These are phyloP conservation scores for Lolium rigidum DNA, from an alignment of 176 grass and related monocot species.

Conservation along the genomic window DNA sequence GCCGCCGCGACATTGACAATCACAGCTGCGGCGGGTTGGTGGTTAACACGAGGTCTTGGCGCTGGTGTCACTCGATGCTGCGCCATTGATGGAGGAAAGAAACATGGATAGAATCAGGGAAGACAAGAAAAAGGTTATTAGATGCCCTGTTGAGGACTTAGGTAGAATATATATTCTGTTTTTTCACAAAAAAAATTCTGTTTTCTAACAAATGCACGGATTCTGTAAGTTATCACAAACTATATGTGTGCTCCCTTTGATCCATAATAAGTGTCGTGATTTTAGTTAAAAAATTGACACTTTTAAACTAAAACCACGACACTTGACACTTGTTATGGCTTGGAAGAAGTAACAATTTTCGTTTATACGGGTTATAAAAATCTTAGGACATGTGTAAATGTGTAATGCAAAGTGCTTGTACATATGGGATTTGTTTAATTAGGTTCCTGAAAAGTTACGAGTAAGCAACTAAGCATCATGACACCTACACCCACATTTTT, in stretches of 20 bases:
- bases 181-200: no score
- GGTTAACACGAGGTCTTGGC: not conserved
- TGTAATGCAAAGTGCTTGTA: not conserved
- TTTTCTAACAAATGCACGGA: no score
- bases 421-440: not conserved
- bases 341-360: not conserved
- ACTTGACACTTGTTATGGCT: no score
- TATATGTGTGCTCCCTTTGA: no score
- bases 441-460: not conserved
- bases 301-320: no score
- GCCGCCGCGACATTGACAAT: not conserved
- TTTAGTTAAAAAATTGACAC: no score
- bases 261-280: no score
- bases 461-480: no score
- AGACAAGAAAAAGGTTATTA: not conserved
- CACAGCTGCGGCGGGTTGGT: not conserved
- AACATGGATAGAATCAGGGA: not conserved
- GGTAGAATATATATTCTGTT: no score
- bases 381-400: not conserved
- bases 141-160: not conserved
- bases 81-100: no score
- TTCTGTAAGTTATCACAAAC: no score
- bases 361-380: not conserved
- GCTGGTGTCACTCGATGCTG: slow-evolving; percentile 40
- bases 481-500: no score